Base-by-base conservation (phyloP, 2,329 filamentous ascomycete genomes). In the Verticillium nonalfalfae region DNA sequence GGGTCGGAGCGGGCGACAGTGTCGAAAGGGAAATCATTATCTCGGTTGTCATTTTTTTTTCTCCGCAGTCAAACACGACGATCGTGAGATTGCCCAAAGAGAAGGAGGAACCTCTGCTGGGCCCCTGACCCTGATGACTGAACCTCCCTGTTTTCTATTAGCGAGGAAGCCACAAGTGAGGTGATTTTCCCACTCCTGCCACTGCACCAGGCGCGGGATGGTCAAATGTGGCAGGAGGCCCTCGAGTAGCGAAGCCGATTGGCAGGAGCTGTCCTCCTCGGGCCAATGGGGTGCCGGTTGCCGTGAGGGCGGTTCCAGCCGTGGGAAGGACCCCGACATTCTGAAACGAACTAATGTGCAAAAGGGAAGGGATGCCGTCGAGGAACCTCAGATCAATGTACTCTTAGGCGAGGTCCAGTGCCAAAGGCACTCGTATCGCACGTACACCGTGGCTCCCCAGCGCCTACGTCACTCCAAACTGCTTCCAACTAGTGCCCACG, bases 281-380 rank as follows among this genome's bases (percentile, higher is more conserved):
- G 13, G 18, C 45, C 45, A 52, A 52, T 52, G 7, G 18, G 45
- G 7, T 52, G 45, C 45, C 18, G 45, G 11, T 21, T 52, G 45
- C 45, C 45, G 45, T 18, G 45, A 52, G 18, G 11, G 18, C 21
- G 45, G 45, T 52, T 52, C 45, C 45, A 52, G 45, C 45, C 11
- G n/a, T 52, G 18, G 45, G 45, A 52, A 26, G 45, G 45, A 52
- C 45, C 57, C 57, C 57, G 57, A 58, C 36, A 40, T 58, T 58
- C 57, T 58, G 57, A 58, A 58, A 58, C 57, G 39, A 33, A 14
- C 57, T 40, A 45, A 36, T 11, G 57, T 31, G 26, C 26, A 57
- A 36, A 34, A 36, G 55, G 55, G n/a, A 21, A 39, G 56, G 56
- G 21, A 52, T 21, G 26, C 40, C 9, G 14, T 7, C 11, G 35